These are phyloP conservation scores for Phoma herbarum DNA, from an alignment of 2,329 filamentous ascomycete species.

Conservation along the genomic window DNA sequence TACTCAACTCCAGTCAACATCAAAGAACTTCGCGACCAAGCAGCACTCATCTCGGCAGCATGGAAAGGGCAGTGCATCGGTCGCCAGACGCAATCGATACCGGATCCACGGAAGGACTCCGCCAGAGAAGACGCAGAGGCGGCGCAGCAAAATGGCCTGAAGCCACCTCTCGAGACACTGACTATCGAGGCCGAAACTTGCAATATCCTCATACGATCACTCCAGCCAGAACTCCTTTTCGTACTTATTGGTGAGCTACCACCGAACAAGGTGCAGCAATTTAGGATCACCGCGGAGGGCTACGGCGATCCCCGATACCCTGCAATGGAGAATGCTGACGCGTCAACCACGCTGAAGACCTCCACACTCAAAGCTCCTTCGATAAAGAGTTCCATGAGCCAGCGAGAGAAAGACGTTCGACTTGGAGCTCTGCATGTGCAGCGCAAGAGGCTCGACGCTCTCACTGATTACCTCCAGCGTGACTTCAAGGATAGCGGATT, in stretches of 20 bases:
- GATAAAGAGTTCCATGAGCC: conserved; percentile 50
- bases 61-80: conserved; percentile 57
- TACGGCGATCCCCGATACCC: conserved; percentile 53
- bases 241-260: conserved; percentile 60
- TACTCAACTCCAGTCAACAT: conserved; percentile 60
- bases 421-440: conserved; percentile 58
- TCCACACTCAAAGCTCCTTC: conserved; percentile 40
- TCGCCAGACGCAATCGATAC: conserved; percentile 26
- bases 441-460: conserved; percentile 58
- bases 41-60: conserved; percentile 58
- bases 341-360: conserved; percentile 8
- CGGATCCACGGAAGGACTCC: conserved; percentile 24
- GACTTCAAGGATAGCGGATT: conserved; percentile 58
- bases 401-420: conserved; percentile 48
- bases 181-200: conserved; percentile 57
- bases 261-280: conserved; percentile 49
- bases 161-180: conserved; percentile 52
- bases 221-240: conserved; percentile 58
- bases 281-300: conserved; percentile 57
- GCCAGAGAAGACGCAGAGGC: conserved; percentile 15
- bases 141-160: conserved; percentile 23
- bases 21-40: conserved; percentile 59
- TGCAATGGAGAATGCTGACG: conserved; percentile 19
- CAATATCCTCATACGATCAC: conserved; percentile 57
- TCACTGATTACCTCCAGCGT: conserved; percentile 54